phyloP scores from a whole-genome alignment of 768 basidiomycete species.

The Suillus subluteus region DNA sequence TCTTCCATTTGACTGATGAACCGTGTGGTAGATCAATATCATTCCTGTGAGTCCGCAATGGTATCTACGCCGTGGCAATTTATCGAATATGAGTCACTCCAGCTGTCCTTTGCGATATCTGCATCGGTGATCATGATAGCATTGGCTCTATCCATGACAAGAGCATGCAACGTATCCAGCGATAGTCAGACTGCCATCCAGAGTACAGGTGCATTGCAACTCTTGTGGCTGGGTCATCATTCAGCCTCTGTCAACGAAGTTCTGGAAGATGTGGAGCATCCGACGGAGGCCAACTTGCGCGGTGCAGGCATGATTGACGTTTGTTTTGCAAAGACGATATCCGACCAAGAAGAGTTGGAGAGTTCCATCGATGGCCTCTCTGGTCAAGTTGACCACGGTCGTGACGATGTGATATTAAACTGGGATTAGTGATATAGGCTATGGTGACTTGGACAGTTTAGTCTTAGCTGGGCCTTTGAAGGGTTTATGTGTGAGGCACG shows the following conservation, averaged over 20 bases:
- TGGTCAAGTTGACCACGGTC: neutral
- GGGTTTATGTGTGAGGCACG: no score
- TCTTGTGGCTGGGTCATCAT: constrained; percentile 6
- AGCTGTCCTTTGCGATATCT: constrained; percentile 9
- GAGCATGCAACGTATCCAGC: neutral
- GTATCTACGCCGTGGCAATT: no score
- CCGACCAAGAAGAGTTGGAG: neutral
- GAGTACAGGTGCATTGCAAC: constrained; percentile 1
- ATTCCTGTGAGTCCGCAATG: constrained; percentile 6
- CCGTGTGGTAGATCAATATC: constrained; percentile 1
- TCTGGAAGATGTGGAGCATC: neutral
- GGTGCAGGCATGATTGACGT: constrained; percentile 7
- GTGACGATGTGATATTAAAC: neutral
- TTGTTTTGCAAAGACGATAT: constrained; percentile 2
- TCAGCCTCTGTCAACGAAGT: neutral
- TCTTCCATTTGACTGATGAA: neutral
- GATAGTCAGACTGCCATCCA: neutral
- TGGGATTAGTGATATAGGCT: no score
- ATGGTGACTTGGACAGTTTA: no score
- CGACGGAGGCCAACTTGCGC: constrained; percentile 4
- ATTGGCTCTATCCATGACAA: neutral
- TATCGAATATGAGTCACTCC: neutral
- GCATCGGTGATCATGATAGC: constrained; percentile 6
- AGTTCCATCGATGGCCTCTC: neutral
- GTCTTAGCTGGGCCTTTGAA: no score